Evolutionary conservation across 2,329 filamentous ascomycete species (phyloP).

Genomic region (Amauroascus niger): DNA sequence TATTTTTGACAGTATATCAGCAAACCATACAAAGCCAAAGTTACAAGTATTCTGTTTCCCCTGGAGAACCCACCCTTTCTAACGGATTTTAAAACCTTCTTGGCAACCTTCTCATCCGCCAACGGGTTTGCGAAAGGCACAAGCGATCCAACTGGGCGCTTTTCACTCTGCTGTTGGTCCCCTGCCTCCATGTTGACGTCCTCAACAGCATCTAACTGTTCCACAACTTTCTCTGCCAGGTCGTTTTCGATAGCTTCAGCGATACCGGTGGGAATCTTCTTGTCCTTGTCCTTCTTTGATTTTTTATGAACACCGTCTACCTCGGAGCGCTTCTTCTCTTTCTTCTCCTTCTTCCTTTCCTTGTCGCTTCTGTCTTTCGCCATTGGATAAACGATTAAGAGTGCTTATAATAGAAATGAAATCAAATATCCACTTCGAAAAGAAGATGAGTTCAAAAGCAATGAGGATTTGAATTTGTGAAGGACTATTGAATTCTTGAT

Average conservation of each 20-base stretch:
- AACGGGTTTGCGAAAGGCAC: constrained; percentile 44
- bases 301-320: constrained; percentile 41
- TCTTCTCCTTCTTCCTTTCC: constrained; percentile 39
- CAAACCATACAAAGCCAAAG: constrained; percentile 2
- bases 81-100: constrained; percentile 45
- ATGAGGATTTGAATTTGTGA: neutral
- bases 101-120: constrained; percentile 42
- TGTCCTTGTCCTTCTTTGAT: constrained; percentile 40
- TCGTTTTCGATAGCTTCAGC: constrained; percentile 35
- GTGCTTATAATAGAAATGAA: neutral
- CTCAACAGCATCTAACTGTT: constrained; percentile 21
- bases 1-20: constrained; percentile 35
- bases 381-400: constrained; percentile 24
- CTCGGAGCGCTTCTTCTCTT: constrained; percentile 34
- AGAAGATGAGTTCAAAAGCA: neutral
- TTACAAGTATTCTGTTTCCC: neutral
- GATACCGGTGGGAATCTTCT: constrained; percentile 34
- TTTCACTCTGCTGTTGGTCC: constrained; percentile 18
- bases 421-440: neutral
- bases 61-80: constrained; percentile 38
- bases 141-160: constrained; percentile 37
- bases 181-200: constrained; percentile 24
- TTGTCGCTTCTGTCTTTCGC: constrained; percentile 38
- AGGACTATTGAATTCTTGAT: neutral
- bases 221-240: constrained; percentile 29